Percentiles rank a stretch among this genome's conserved stretches.
Evolutionary conservation across 148 eudicot genomes (phyloP).

Genomic region (Nepenthes mirabilis): DNA sequence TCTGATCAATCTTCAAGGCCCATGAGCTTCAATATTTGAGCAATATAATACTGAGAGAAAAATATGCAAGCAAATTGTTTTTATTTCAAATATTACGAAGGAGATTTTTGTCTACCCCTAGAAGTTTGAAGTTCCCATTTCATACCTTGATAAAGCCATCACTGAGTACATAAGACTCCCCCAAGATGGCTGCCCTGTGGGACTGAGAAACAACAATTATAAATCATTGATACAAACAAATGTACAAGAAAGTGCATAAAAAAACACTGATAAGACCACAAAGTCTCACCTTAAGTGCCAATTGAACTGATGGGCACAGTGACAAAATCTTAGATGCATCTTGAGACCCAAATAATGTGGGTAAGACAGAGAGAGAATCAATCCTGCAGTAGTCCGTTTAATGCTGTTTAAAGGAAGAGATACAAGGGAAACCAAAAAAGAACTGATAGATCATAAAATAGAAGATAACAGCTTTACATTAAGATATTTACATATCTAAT

Average conservation of each 20-base stretch:
- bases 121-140: neutral
- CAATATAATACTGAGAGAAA: no score
- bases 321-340: constrained; percentile 81
- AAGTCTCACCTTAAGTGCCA: constrained; percentile 58
- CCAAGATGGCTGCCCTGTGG: constrained; percentile 55
- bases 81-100: neutral
- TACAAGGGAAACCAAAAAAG: neutral
- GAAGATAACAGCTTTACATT: no score
- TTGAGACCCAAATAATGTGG: constrained; percentile 63
- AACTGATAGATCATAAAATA: no score
- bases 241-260: neutral
- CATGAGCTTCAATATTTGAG: no score
- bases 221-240: constrained; percentile 4
- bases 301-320: constrained; percentile 69
- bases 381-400: constrained; percentile 43
- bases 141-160: constrained; percentile 81
- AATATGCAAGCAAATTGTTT: neutral
- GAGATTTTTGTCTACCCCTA: no score
- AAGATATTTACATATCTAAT: no score
- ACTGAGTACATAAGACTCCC: constrained; percentile 79
- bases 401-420: neutral
- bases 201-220: constrained; percentile 43
- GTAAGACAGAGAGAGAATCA: constrained; percentile 76
- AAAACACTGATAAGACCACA: neutral
- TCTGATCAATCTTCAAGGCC: no score